phyloP scores from a whole-genome alignment of 495 filamentous ascomycete species.

The Saxophila tyrrhenica region DNA sequence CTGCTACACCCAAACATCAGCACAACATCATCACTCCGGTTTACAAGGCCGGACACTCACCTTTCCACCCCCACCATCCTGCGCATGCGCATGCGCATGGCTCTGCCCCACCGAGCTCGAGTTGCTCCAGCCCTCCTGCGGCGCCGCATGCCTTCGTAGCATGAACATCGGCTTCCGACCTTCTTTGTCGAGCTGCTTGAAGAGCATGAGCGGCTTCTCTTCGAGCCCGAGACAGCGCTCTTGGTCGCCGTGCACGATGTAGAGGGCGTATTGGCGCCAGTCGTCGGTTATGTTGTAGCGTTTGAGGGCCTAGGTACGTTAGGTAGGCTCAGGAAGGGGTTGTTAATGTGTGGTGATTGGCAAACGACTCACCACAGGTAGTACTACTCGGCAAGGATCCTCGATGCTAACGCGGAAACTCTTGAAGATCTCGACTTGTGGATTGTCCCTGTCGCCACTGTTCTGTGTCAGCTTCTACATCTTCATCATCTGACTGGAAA shows the following conservation, averaged over 20 bases:
- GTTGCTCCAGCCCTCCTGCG: slow-evolving; percentile 27
- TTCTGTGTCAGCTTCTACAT: not conserved
- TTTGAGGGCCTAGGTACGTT: slow-evolving; percentile 50
- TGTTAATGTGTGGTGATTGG: not conserved
- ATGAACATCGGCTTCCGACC: slow-evolving; percentile 99
- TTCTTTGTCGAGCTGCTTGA: slow-evolving; percentile 93
- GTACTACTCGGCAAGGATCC: slow-evolving; percentile 92
- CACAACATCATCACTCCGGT: not conserved
- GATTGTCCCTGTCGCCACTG: slow-evolving; percentile 32
- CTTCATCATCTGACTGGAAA: not conserved
- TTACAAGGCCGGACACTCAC: not conserved
- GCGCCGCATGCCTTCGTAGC: slow-evolving; percentile 56
- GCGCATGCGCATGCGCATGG: not conserved
- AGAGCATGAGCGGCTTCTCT: slow-evolving; percentile 86
- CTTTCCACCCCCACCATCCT: slow-evolving; percentile 1
- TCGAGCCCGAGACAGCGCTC: slow-evolving; percentile 85
- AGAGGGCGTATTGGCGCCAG: slow-evolving; percentile 92
- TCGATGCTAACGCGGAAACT: slow-evolving; percentile 95
- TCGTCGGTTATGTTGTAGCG: slow-evolving; percentile 98
- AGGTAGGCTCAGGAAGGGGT: not conserved
- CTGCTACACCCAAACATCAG: not conserved
- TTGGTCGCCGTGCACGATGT: slow-evolving; percentile 95
- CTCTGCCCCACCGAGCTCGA: not conserved
- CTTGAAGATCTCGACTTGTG: slow-evolving; percentile 86
- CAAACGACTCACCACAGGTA: slow-evolving; percentile 49